phyloP scores from a whole-genome alignment of 352 stramenopile species.

The Aphanomyces invadans region DNA sequence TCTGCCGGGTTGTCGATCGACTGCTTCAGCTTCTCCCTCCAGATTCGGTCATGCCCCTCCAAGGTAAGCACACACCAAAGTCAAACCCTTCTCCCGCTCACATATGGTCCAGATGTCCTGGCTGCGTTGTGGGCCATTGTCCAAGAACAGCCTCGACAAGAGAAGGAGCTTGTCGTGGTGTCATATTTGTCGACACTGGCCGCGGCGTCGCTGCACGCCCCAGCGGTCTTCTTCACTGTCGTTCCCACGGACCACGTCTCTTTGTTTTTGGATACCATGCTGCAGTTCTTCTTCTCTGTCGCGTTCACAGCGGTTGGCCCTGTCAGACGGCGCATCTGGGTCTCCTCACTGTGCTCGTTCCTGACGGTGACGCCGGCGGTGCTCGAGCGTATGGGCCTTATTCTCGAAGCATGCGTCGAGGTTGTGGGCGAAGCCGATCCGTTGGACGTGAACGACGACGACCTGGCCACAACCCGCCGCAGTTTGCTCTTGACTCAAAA shows the following conservation, averaged over 20 bases:
- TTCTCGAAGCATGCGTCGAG: slow-evolving; percentile 55
- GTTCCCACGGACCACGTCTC: slow-evolving; percentile 32
- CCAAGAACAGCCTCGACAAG: slow-evolving; percentile 16
- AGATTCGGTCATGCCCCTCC: slow-evolving; percentile 29
- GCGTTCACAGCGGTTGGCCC: slow-evolving; percentile 48
- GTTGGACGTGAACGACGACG: not conserved
- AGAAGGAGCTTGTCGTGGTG: slow-evolving; percentile 17
- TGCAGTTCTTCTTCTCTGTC: slow-evolving; percentile 66
- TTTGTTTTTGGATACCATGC: slow-evolving; percentile 47
- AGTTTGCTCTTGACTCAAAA: slow-evolving; percentile 3
- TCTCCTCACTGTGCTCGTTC: slow-evolving; percentile 41
- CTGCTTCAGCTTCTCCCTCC: slow-evolving; percentile 52
- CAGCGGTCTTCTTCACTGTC: slow-evolving; percentile 41
- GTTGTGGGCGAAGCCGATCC: slow-evolving; percentile 47
- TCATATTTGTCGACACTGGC: slow-evolving; percentile 20
- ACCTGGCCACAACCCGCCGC: not conserved
- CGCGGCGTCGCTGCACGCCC: slow-evolving; percentile 30
- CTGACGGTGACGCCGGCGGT: slow-evolving; percentile 29
- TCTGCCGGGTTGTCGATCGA: slow-evolving; percentile 17
- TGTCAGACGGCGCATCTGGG: slow-evolving; percentile 60
- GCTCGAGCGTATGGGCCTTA: slow-evolving; percentile 50
- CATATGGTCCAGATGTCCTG: slow-evolving; percentile 9
- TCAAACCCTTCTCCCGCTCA: too few species aligned
- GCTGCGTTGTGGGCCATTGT: not conserved
- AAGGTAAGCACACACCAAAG: slow-evolving; percentile 4